These are phyloP conservation scores for Yarrowia osloensis DNA, from an alignment of 805 yeast genomes.

Conservation along the genomic window DNA sequence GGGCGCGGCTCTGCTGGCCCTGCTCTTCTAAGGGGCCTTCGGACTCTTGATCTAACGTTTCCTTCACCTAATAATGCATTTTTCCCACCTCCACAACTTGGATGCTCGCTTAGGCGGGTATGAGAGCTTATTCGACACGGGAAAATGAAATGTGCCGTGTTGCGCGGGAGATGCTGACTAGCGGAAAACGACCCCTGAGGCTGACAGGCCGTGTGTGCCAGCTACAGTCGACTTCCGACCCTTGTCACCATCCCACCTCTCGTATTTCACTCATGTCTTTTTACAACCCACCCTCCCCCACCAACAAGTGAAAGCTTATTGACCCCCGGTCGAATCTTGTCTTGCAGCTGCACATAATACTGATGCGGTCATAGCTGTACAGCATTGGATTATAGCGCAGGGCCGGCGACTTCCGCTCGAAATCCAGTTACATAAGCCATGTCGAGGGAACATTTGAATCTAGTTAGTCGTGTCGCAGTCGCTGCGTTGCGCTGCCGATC, in stretches of 20 bases:
- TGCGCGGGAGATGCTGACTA: too few relatives aligned
- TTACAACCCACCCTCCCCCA: neutral
- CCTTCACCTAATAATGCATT: constrained; percentile 16
- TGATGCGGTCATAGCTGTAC: neutral
- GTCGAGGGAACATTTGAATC: too few relatives aligned
- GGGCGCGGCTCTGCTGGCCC: neutral
- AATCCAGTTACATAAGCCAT: too few relatives aligned
- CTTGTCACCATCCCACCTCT: neutral
- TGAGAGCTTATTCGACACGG: neutral
- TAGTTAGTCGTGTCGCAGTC: too few relatives aligned
- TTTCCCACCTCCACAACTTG: neutral
- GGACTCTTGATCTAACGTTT: neutral
- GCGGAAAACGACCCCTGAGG: neutral
- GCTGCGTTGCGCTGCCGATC: too few relatives aligned
- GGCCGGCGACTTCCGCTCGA: neutral
- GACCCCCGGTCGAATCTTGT: constrained; percentile 21
- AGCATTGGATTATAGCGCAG: neutral
- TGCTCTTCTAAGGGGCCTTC: neutral
- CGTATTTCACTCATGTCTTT: neutral
- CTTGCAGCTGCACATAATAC: neutral
- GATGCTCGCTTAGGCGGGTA: neutral
- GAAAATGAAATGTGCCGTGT: too few relatives aligned
- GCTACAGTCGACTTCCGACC: neutral
- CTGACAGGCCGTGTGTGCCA: too few relatives aligned
- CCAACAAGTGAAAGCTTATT: neutral